These are phyloP conservation scores for Linderniella brevidens DNA, from an alignment of 257 asterid species.

Conservation along the genomic window DNA sequence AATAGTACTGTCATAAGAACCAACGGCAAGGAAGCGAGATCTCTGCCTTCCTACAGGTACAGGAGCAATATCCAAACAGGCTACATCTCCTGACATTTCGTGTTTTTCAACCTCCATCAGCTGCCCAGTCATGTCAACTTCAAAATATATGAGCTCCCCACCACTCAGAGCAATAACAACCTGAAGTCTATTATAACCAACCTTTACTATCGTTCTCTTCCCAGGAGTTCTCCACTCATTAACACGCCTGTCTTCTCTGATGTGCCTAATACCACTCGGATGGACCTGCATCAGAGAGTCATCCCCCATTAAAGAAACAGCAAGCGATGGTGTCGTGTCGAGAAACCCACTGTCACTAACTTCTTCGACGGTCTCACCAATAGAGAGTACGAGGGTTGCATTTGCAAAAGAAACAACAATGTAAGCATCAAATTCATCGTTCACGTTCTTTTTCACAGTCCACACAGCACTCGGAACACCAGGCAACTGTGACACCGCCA, in stretches of 20 bases:
- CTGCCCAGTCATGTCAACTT: constrained; percentile 96
- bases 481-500: constrained; percentile 97
- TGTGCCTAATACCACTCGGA: constrained; percentile 96
- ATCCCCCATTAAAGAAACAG: constrained; percentile 94
- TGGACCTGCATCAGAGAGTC: constrained; percentile 99
- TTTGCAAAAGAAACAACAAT: constrained; percentile 94
- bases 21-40: constrained; percentile 96
- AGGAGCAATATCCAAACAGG: constrained; percentile 98
- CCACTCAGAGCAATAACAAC: constrained; percentile 98
- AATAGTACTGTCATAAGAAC: constrained; percentile 91
- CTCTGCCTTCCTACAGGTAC: constrained; percentile 99
- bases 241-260: constrained; percentile 95
- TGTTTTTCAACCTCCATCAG: constrained; percentile 98
- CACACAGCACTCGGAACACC: constrained; percentile 99
- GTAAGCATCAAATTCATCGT: constrained; percentile 93
- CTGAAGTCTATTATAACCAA: constrained; percentile 93
- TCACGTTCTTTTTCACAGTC: constrained; percentile 90
- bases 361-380: constrained; percentile 99
- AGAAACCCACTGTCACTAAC: constrained; percentile 98
- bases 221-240: constrained; percentile 99
- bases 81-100: constrained; percentile 98
- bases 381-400: constrained; percentile 98
- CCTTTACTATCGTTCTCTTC: constrained; percentile 93
- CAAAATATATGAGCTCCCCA: constrained; percentile 94
- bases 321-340: constrained; percentile 90